Conservation (phyloP, 352 stramenopile species). For the Phytophthora capsici region DNA sequence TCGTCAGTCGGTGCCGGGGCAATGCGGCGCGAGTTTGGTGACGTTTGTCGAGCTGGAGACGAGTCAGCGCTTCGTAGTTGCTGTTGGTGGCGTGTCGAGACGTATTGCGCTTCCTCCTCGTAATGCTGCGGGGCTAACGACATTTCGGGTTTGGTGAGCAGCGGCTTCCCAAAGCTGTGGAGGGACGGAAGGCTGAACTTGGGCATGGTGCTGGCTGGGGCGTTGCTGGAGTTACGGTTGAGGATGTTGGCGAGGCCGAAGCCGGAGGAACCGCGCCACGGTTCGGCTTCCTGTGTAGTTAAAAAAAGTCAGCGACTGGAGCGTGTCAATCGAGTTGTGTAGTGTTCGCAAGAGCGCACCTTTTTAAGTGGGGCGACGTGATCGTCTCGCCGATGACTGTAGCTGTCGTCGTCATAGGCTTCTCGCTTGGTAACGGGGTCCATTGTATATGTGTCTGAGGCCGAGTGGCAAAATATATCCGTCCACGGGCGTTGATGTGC, state of each 20-base stretch:
- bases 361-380: slow-evolving; percentile 39
- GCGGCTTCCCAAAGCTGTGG: slow-evolving; percentile 73
- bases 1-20: slow-evolving; percentile 68
- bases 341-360: slow-evolving; percentile 29
- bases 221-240: slow-evolving; percentile 52
- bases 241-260: slow-evolving; percentile 87
- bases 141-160: slow-evolving; percentile 63
- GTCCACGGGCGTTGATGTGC: slow-evolving; percentile 10
- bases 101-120: slow-evolving; percentile 29
- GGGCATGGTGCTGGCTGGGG: slow-evolving; percentile 37
- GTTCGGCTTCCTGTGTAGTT: slow-evolving; percentile 60
- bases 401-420: slow-evolving; percentile 37
- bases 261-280: slow-evolving; percentile 67
- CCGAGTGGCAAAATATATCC: slow-evolving; percentile 32
- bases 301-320: slow-evolving; percentile 29
- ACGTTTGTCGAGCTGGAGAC: slow-evolving; percentile 38
- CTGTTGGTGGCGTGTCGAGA: slow-evolving; percentile 25
- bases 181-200: slow-evolving; percentile 82
- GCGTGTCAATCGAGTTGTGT: background rate
- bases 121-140: slow-evolving; percentile 43
- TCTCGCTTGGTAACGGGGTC: slow-evolving; percentile 31
- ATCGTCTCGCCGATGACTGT: slow-evolving; percentile 27
- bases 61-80: slow-evolving; percentile 33
- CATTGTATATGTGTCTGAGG: slow-evolving; percentile 25
- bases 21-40: slow-evolving; percentile 52